Evolutionary conservation across 495 filamentous ascomycete species (phyloP).

Genomic region (Talaromyces stipitatus): DNA sequence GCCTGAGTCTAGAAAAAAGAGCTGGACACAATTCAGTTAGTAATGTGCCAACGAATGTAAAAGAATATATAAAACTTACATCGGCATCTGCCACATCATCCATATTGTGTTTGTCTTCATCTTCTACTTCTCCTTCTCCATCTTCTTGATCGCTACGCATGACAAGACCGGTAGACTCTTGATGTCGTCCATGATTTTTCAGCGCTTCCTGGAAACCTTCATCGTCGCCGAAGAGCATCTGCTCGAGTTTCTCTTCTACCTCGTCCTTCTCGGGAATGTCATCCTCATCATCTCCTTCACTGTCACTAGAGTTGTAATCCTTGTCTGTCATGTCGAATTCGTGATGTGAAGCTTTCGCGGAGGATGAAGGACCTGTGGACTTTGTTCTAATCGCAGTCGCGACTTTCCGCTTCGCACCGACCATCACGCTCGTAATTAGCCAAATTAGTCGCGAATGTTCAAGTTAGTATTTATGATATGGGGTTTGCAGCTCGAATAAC

Average conservation of each 20-base stretch:
- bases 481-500: not conserved
- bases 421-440: not conserved
- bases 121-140: constrained; percentile 21
- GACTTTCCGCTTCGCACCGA: constrained; percentile 25
- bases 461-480: too few relatives aligned
- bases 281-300: constrained; percentile 28
- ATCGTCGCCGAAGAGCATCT: constrained; percentile 76
- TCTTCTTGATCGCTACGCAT: constrained; percentile 26
- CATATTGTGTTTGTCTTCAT: constrained; percentile 22
- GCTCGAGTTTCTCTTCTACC: constrained; percentile 76
- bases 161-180: constrained; percentile 22
- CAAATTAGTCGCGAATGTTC: too few relatives aligned
- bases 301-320: constrained; percentile 7
- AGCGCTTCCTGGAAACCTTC: constrained; percentile 69
- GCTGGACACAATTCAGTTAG: constrained; percentile 25
- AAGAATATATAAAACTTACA: constrained; percentile 28
- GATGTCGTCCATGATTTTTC: constrained; percentile 34
- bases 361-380: not conserved
- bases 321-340: constrained; percentile 26
- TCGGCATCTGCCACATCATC: constrained; percentile 55
- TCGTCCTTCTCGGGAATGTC: constrained; percentile 59
- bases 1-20: constrained; percentile 66
- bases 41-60: not conserved
- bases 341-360: not conserved
- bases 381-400: not conserved